Evolutionary conservation across 108 stramenopile genomes (phyloP).

Genomic region (Cyclotella distinguenda): DNA sequence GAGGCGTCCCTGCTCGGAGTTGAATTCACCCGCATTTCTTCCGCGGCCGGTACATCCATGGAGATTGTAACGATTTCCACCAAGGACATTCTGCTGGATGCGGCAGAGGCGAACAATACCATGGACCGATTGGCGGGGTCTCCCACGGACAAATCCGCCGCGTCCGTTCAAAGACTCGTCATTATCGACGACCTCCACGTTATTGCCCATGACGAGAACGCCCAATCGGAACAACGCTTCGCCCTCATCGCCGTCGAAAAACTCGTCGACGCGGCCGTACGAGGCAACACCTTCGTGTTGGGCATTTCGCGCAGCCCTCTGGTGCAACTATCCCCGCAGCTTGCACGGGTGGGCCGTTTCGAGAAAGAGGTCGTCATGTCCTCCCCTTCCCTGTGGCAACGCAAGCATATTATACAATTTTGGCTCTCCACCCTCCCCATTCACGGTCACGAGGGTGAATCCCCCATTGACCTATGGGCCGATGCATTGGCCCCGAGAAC

Average conservation of each 20-base stretch:
- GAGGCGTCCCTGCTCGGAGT: conserved; percentile 49
- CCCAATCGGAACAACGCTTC: conserved; percentile 51
- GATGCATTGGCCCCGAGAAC: conserved; percentile 55
- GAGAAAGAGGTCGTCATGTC: conserved; percentile 69
- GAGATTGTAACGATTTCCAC: conserved; percentile 23
- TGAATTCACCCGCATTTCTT: conserved; percentile 38
- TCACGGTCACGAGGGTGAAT: not conserved
- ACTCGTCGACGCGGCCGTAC: conserved; percentile 46
- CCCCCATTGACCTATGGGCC: conserved; percentile 46
- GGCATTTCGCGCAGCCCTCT: conserved; percentile 51
- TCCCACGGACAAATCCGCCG: not conserved
- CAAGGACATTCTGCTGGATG: conserved; percentile 44
- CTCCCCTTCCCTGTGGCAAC: conserved; percentile 69
- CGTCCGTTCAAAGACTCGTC: conserved; percentile 33
- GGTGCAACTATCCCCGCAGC: conserved; percentile 49
- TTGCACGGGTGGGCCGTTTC: conserved; percentile 67
- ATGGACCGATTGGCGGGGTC: not conserved
- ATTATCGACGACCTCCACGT: conserved; percentile 74
- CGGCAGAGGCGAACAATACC: conserved; percentile 9
- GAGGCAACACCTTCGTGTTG: conserved; percentile 36
- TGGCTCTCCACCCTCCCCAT: conserved; percentile 49
- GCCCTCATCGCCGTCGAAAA: conserved; percentile 55
- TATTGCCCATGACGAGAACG: conserved; percentile 33
- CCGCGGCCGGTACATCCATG: not conserved
- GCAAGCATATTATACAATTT: conserved; percentile 53